These are phyloP conservation scores for Euphrasia arctica DNA, from an alignment of 305 asterid species.

Conservation along the genomic window DNA sequence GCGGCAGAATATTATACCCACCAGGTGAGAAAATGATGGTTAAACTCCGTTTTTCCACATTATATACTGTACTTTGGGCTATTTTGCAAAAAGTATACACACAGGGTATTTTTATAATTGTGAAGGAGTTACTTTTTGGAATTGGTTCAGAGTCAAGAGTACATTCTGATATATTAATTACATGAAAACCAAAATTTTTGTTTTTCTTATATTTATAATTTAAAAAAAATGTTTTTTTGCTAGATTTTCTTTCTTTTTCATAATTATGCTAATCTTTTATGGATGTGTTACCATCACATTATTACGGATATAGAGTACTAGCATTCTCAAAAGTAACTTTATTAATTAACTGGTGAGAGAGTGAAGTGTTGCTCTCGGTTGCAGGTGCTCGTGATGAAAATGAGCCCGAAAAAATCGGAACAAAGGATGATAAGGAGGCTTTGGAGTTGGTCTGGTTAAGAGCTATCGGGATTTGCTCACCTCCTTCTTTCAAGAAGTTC, in stretches of 20 bases:
- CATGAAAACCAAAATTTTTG: no score
- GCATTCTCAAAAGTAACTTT: slow-evolving; percentile 2
- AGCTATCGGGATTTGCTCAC: slow-evolving; percentile 50
- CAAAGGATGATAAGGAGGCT: slow-evolving; percentile 38
- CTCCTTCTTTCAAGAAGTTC: slow-evolving; percentile 54
- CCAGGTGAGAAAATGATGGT: slow-evolving; percentile 45
- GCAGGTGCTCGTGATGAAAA: slow-evolving; percentile 34
- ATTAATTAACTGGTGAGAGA: slow-evolving; percentile 56
- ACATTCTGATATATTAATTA: no score
- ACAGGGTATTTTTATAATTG: no score
- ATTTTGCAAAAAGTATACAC: not conserved
- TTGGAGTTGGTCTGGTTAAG: slow-evolving; percentile 61
- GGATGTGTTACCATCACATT: not conserved
- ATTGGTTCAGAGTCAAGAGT: no score
- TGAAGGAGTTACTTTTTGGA: no score
- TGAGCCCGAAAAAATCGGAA: slow-evolving; percentile 34
- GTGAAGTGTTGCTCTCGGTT: slow-evolving; percentile 43
- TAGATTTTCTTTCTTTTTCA: not conserved
- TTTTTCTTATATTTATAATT: no score
- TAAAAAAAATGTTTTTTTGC: no score
- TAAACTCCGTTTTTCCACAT: not conserved
- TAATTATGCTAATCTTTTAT: not conserved
- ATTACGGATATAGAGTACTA: not conserved
- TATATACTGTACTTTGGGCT: not conserved
- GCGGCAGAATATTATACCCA: slow-evolving; percentile 40